Evolutionary conservation across 768 basidiomycete genomes (phyloP).

Genomic region (Mycena crocata): DNA sequence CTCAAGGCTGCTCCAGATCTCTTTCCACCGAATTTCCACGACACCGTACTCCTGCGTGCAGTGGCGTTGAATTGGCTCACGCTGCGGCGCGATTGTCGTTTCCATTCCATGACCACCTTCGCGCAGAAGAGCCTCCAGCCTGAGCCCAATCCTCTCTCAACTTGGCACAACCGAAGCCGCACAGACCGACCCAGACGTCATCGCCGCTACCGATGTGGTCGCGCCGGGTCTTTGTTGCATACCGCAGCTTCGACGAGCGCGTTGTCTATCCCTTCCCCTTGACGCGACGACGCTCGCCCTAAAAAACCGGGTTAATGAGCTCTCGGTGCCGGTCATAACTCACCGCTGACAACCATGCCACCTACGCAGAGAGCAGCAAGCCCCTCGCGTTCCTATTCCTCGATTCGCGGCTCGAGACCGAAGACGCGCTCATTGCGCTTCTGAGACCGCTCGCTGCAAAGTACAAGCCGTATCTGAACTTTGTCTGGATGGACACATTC

Average conservation of each 20-base stretch:
- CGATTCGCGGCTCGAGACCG: slow-evolving; percentile 78
- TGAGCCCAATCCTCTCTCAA: no score
- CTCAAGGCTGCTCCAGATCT: no score
- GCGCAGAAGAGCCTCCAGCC: no score
- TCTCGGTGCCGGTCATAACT: slow-evolving; percentile 93
- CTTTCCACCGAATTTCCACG: no score
- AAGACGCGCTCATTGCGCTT: slow-evolving; percentile 71
- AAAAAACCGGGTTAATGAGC: slow-evolving; percentile 81
- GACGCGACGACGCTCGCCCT: slow-evolving; percentile 71
- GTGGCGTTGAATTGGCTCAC: no score
- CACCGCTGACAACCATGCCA: slow-evolving; percentile 90
- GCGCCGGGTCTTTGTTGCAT: slow-evolving; percentile 90
- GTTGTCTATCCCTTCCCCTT: slow-evolving; percentile 75
- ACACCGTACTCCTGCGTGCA: no score
- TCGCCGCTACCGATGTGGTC: slow-evolving; percentile 77
- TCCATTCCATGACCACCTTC: no score
- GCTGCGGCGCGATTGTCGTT: no score
- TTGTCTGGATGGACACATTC: slow-evolving; percentile 97
- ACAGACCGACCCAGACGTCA: slow-evolving; percentile 78
- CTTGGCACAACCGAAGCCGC: no score
- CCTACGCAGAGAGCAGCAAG: slow-evolving; percentile 84
- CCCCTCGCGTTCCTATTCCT: slow-evolving; percentile 96
- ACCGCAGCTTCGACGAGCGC: slow-evolving; percentile 90
- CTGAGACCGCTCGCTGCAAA: slow-evolving; percentile 83
- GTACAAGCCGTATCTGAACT: slow-evolving; percentile 91